phyloP scores from a whole-genome alignment of 352 stramenopile species.

The Phytophthora foliorum region DNA sequence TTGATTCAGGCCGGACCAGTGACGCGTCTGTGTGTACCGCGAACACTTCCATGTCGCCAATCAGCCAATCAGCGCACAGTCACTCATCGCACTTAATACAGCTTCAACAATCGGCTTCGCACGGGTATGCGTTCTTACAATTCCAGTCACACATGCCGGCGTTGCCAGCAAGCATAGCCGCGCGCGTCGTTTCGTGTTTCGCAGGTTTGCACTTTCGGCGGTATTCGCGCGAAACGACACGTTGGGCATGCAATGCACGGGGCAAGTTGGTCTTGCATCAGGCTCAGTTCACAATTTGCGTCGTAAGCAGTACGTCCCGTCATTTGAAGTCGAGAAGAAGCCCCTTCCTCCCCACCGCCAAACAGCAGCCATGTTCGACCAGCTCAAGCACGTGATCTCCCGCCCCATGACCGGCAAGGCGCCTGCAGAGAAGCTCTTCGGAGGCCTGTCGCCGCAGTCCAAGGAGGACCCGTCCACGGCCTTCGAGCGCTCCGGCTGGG shows the following conservation, averaged over 20 bases:
- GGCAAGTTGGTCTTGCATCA: neutral
- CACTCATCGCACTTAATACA: neutral
- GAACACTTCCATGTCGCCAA: conserved; percentile 15
- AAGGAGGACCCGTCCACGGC: conserved; percentile 69
- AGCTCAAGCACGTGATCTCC: conserved; percentile 75
- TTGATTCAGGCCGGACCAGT: conserved; percentile 3
- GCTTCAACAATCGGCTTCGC: conserved; percentile 27
- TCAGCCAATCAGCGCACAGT: conserved; percentile 43
- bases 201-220: conserved; percentile 23
- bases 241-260: neutral
- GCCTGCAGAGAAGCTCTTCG: conserved; percentile 54
- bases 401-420: conserved; percentile 41
- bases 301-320: conserved; percentile 22
- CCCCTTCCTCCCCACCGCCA: conserved; percentile 1
- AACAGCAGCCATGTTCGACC: conserved; percentile 62
- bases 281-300: conserved; percentile 57
- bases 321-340: conserved; percentile 18
- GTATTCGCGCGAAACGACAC: conserved; percentile 16
- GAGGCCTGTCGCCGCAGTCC: conserved; percentile 33
- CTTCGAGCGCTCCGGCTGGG: conserved; percentile 82
- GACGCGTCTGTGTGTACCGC: conserved; percentile 42
- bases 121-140: conserved; percentile 2
- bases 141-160: neutral
- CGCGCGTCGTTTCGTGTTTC: neutral
- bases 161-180: neutral